Percentiles rank a stretch among this genome's conserved stretches.
These are phyloP conservation scores for Perilla frutescens DNA, from an alignment of 257 asterid genomes.

Conservation along the genomic window DNA sequence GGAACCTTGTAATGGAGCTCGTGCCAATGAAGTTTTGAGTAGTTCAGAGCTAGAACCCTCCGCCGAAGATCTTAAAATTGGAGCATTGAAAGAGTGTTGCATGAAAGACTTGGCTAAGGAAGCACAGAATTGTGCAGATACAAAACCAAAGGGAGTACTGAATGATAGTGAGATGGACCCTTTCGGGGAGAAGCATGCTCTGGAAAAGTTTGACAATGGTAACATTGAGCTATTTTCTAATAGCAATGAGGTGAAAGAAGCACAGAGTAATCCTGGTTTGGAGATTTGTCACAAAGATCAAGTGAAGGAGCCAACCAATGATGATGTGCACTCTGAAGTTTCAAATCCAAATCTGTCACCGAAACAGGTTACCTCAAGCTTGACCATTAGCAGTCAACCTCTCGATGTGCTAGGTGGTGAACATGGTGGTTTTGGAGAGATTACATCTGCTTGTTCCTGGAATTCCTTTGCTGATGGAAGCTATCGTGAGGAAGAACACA, in stretches of 20 bases:
- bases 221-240: constrained; percentile 35
- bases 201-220: constrained; percentile 31
- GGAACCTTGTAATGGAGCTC: constrained; percentile 31
- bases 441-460: constrained; percentile 65
- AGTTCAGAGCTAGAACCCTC: constrained; percentile 34
- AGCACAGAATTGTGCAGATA: constrained; percentile 40
- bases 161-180: constrained; percentile 35
- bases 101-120: constrained; percentile 33
- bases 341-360: constrained; percentile 81
- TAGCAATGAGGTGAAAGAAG: constrained; percentile 41
- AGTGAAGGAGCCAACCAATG: constrained; percentile 74
- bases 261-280: constrained; percentile 38
- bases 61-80: constrained; percentile 29
- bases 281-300: constrained; percentile 46
- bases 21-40: constrained; percentile 29
- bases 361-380: constrained; percentile 60
- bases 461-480: constrained; percentile 60
- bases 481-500: constrained; percentile 58
- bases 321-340: constrained; percentile 86
- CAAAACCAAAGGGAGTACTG: constrained; percentile 37
- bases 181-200: constrained; percentile 36
- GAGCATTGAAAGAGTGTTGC: constrained; percentile 32
- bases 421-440: constrained; percentile 72
- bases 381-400: constrained; percentile 57
- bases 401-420: constrained; percentile 51